Conservation (phyloP, 345 rosid species). For the Ceriops tagal region DNA sequence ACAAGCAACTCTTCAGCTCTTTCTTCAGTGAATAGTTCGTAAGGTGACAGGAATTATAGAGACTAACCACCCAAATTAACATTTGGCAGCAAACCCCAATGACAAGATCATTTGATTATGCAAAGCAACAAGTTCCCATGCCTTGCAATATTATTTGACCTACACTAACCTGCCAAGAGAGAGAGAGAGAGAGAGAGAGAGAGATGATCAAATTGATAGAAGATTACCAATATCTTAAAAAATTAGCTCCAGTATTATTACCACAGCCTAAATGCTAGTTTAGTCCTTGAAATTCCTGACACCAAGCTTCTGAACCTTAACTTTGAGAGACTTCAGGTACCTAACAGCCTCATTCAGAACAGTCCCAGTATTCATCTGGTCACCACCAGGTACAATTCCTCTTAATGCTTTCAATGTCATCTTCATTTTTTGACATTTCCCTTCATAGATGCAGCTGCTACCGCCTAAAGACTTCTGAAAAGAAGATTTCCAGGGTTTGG, state of each 20-base stretch:
- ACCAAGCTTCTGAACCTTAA: conserved; percentile 72
- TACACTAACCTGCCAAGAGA: conserved; percentile 11
- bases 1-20: neutral
- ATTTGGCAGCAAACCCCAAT: neutral
- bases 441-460: conserved; percentile 42
- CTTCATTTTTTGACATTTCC: conserved; percentile 63
- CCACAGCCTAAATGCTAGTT: conserved; percentile 22
- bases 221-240: neutral
- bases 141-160: conserved; percentile 5
- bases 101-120: conserved; percentile 1
- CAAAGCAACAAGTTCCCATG: conserved; percentile 4
- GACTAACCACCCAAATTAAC: neutral
- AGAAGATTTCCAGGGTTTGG: conserved; percentile 38
- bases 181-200: conserved; percentile 4
- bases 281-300: conserved; percentile 43
- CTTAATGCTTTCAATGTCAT: conserved; percentile 69
- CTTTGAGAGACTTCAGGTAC: conserved; percentile 75
- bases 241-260: neutral
- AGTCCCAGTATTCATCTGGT: conserved; percentile 59
- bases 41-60: neutral
- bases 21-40: neutral
- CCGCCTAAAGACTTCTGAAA: conserved; percentile 37
- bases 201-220: neutral
- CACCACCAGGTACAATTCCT: conserved; percentile 72
- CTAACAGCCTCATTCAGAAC: conserved; percentile 82